phyloP scores from a whole-genome alignment of 768 basidiomycete species.

The Mycena floridula region DNA sequence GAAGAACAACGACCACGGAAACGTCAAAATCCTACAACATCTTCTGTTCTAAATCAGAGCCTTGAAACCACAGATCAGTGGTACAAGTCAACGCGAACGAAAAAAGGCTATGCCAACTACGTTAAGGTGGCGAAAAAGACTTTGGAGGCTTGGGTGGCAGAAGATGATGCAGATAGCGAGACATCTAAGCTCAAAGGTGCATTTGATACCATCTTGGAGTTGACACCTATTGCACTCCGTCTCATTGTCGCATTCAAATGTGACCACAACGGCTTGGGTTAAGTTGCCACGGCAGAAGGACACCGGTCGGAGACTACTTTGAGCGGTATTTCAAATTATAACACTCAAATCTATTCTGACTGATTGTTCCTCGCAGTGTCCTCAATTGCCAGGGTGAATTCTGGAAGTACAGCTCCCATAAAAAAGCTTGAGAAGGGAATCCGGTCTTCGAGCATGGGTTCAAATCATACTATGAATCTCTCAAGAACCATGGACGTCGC shows the following conservation, averaged over 20 bases:
- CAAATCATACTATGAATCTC: constrained; percentile 12
- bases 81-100: constrained; percentile 12
- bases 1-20: no score
- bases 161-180: constrained; percentile 3
- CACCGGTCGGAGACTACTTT: constrained; percentile 13
- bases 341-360: no score
- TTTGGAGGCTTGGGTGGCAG: constrained; percentile 3
- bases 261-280: no score
- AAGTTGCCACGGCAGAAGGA: constrained; percentile 11
- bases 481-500: constrained; percentile 11
- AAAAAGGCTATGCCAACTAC: constrained; percentile 13
- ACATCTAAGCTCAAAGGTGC: constrained; percentile 3
- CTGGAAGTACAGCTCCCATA: no score
- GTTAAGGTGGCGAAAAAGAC: constrained; percentile 13
- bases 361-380: not conserved
- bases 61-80: constrained; percentile 13
- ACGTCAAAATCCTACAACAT: no score
- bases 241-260: no score
- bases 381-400: no score
- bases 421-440: constrained; percentile 17
- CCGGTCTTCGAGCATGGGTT: constrained; percentile 13
- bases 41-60: constrained; percentile 9
- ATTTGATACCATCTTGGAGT: constrained; percentile 10
- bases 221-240: constrained; percentile 11
- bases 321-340: constrained; percentile 11